Conservation (phyloP, 805 yeast species). For the Lachancea kluyveri region DNA sequence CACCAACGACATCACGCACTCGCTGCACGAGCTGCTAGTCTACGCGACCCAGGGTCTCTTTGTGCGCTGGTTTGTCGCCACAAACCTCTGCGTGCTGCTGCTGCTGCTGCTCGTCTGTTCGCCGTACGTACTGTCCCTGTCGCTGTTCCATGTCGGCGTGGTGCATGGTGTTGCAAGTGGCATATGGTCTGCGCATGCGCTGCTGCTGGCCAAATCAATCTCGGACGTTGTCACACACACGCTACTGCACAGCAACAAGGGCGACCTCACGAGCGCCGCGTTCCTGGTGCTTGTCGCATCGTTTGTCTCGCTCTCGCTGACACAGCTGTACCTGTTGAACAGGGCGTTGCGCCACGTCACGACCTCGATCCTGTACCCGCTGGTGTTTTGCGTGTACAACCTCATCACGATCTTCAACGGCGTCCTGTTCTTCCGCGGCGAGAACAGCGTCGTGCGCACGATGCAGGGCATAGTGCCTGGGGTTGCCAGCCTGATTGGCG, state of each 20-base stretch:
- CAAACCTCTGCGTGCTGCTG: constrained; percentile 27
- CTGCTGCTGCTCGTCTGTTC: too few relatives aligned
- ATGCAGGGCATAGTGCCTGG: constrained; percentile 7
- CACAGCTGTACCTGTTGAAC: constrained; percentile 69
- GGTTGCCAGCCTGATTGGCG: constrained; percentile 4
- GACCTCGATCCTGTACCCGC: constrained; percentile 74
- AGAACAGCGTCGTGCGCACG: constrained; percentile 1
- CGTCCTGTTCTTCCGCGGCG: constrained; percentile 9
- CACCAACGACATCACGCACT: constrained; percentile 28
- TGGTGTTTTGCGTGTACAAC: constrained; percentile 80
- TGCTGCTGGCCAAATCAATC: constrained; percentile 77
- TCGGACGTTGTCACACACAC: constrained; percentile 56
- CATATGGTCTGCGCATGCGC: constrained; percentile 75
- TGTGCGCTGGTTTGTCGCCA: constrained; percentile 46
- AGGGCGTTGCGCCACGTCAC: constrained; percentile 64
- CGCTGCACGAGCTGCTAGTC: constrained; percentile 40
- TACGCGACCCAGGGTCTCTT: constrained; percentile 43
- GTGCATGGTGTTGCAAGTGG: constrained; percentile 68
- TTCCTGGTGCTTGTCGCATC: constrained; percentile 29
- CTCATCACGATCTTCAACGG: constrained; percentile 62
- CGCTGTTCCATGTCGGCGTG: constrained; percentile 41
- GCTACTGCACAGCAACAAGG: constrained; percentile 3
- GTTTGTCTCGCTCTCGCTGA: constrained; percentile 58
- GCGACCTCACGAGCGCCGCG: constrained; percentile 2
- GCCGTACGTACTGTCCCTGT: constrained; percentile 6